phyloP scores from a whole-genome alignment of 352 stramenopile species.

The Aphanomyces cochlioides region DNA sequence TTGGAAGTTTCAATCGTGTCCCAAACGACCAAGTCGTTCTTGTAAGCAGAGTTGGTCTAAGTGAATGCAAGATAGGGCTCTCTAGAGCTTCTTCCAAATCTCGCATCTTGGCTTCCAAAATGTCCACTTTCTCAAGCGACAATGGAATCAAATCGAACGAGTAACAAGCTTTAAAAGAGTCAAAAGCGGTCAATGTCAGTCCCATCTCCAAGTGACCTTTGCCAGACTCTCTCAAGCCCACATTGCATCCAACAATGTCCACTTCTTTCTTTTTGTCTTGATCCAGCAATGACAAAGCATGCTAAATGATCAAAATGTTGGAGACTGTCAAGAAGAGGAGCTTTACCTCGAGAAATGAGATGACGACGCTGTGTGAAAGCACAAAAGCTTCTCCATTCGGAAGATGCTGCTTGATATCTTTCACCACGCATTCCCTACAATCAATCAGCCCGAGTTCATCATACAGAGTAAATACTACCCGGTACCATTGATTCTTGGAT shows the following conservation, averaged over 20 bases:
- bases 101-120: neutral
- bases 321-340: too few species aligned
- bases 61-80: too few species aligned
- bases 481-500: neutral
- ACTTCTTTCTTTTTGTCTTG: too few species aligned
- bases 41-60: too few species aligned
- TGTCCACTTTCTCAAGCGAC: neutral
- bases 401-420: neutral
- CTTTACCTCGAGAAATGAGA: neutral
- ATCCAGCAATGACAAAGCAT: too few species aligned
- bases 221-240: neutral
- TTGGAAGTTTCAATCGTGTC: too few species aligned
- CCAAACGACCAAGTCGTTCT: too few species aligned
- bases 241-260: neutral
- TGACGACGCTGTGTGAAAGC: neutral
- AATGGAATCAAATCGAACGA: neutral
- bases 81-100: neutral
- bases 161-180: neutral
- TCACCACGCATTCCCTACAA: neutral
- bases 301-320: too few species aligned
- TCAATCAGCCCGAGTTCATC: too few species aligned
- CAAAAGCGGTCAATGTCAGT: neutral
- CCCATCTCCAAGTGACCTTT: neutral
- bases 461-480: too few species aligned
- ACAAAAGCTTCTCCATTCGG: neutral